Percentiles rank a stretch among this genome's conserved stretches.
phyloP scores from a whole-genome alignment of 345 rosid species.

The Eucalyptus shirleyi region DNA sequence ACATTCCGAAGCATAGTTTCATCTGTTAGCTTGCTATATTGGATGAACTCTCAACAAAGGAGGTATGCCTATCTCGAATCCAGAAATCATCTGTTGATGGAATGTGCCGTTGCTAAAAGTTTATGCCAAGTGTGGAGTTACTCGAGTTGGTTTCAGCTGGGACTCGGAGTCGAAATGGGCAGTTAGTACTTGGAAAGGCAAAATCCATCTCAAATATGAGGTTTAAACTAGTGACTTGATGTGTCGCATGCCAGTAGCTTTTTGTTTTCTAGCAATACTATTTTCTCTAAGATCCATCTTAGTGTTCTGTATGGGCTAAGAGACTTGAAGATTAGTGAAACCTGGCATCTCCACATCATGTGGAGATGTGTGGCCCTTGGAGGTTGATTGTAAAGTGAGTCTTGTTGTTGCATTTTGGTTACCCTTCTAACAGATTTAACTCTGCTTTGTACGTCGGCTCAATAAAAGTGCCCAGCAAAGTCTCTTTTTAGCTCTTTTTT shows the following conservation, averaged over 20 bases:
- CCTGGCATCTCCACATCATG: neutral
- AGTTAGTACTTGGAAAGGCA: neutral
- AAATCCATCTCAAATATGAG: neutral
- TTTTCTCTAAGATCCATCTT: neutral
- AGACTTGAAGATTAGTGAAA: neutral
- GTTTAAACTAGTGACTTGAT: neutral
- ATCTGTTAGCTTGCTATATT: neutral
- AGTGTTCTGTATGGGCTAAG: neutral
- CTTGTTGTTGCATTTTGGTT: neutral
- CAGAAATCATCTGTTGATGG: neutral
- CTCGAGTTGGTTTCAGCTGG: neutral
- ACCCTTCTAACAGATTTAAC: neutral
- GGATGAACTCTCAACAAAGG: neutral
- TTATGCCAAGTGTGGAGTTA: neutral
- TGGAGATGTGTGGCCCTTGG: neutral
- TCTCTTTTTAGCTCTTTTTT: neutral
- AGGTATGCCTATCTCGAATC: neutral
- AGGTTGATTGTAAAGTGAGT: neutral
- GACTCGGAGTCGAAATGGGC: neutral
- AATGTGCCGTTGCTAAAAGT: neutral
- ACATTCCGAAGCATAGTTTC: neutral
- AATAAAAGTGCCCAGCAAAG: neutral
- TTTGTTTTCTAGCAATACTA: neutral
- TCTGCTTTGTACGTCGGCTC: neutral
- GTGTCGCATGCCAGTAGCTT: neutral